Percentiles rank a stretch among this genome's conserved stretches.
Evolutionary conservation across 148 eudicot species (phyloP).

Genomic region (Cornus suecica): DNA sequence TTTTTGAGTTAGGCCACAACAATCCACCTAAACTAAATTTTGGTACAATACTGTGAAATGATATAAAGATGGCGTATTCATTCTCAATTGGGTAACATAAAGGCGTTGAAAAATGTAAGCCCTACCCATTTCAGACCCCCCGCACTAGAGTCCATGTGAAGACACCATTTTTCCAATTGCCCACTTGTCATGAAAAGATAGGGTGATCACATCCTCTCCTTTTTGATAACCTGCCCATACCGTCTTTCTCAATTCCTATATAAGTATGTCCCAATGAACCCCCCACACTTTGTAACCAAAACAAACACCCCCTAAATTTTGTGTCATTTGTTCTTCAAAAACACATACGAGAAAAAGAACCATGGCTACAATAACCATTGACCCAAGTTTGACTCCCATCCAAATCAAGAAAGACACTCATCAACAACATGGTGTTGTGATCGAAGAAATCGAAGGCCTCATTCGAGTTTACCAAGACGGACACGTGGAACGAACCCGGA

Average conservation of each 20-base stretch:
- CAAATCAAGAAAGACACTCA: constrained; percentile 20
- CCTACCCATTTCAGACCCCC: neutral
- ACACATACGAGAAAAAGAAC: constrained; percentile 9
- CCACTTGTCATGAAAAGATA: constrained; percentile 13
- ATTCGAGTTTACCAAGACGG: constrained; percentile 59
- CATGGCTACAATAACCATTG: constrained; percentile 39
- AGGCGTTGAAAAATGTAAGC: neutral
- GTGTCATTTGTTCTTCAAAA: neutral
- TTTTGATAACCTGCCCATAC: neutral
- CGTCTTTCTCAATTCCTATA: constrained; percentile 17
- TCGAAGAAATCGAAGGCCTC: constrained; percentile 53
- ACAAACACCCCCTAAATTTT: neutral
- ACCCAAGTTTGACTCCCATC: constrained; percentile 25
- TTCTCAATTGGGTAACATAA: neutral
- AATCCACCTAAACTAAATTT: neutral
- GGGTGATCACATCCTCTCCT: neutral
- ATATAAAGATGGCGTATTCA: neutral
- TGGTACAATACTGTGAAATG: neutral
- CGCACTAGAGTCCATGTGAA: constrained; percentile 4
- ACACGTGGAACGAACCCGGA: constrained; percentile 46
- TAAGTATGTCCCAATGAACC: constrained; percentile 7
- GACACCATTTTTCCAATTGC: constrained; percentile 16
- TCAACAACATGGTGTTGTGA: constrained; percentile 23
- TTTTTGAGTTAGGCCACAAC: neutral
- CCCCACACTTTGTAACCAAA: neutral